Conservation (phyloP, 208 protist genomes). For the Trypanosoma platydactyli region DNA sequence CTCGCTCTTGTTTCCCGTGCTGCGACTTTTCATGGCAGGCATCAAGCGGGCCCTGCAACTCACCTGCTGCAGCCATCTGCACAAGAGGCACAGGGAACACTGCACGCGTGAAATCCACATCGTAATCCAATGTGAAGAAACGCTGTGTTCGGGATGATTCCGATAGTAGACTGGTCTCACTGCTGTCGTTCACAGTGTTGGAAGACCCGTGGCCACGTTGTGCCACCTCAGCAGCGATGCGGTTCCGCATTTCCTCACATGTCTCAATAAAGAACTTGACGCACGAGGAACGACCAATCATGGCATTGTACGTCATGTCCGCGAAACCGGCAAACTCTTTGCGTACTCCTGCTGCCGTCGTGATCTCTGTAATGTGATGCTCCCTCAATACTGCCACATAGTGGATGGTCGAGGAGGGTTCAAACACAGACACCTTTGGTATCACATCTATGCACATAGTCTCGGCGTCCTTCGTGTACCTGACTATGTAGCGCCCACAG, state of each 20-base stretch:
- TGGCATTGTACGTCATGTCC: slow-evolving; percentile 76
- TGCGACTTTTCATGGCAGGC: neutral
- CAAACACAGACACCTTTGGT: slow-evolving; percentile 24
- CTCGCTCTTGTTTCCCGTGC: slow-evolving; percentile 1
- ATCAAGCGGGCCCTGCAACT: neutral
- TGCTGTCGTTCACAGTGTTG: neutral
- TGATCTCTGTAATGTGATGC: slow-evolving; percentile 54
- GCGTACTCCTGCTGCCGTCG: slow-evolving; percentile 64
- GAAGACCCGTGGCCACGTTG: slow-evolving; percentile 7
- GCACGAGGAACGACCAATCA: slow-evolving; percentile 62
- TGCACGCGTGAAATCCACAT: slow-evolving; percentile 87
- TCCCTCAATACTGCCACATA: slow-evolving; percentile 32
- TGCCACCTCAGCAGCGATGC: slow-evolving; percentile 58
- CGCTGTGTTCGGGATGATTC: slow-evolving; percentile 37
- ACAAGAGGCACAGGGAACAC: slow-evolving; percentile 77
- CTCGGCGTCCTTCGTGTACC: slow-evolving; percentile 39
- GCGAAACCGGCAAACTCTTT: slow-evolving; percentile 69
- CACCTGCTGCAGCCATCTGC: slow-evolving; percentile 3
- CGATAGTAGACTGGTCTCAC: slow-evolving; percentile 26
- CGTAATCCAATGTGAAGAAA: slow-evolving; percentile 83
- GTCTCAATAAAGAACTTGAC: slow-evolving; percentile 82
- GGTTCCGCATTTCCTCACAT: slow-evolving; percentile 64
- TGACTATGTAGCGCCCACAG: slow-evolving; percentile 69
- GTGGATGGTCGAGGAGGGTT: slow-evolving; percentile 14
- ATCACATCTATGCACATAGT: slow-evolving; percentile 34